Base-by-base conservation (phyloP, 164 flowering plant species). In the Akebia trifoliata region DNA sequence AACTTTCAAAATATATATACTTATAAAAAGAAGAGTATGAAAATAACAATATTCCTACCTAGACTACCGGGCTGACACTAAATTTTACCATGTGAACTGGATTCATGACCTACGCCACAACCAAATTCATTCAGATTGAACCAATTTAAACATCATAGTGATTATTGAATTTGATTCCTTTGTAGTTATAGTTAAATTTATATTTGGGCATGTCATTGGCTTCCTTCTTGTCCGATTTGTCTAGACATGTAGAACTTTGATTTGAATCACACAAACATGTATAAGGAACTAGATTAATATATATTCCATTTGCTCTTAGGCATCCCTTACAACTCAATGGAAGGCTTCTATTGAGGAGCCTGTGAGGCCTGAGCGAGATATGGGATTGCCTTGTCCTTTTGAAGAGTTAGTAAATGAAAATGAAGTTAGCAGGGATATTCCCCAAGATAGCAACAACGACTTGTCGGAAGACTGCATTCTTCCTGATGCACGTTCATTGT, bases 301-400 rank as follows among this genome's bases (percentile, higher is more conserved):
- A n/a, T 39, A 8, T 25, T 53, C 36, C 17, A 7, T 22, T 62
- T 62, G 47, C 53, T 55, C 37, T 65, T 55, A 82, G 91, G 78
- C 32, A 31, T n/a, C 54, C 32, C 34, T 68, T 35, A 62, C 45
- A 38, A 43, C 57, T 45, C 65, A 71, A 25, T 54, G 65, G 52
- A 68, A 69, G 44, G 63, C 61, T 61, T 75, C 86, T 36, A 50
- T 68, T 48, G 44, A 36, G 29, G 72, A 76, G 54, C 61, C 71
- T 2, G 25, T 24, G 11, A 76, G 83, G 68, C 35, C 66, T 57
- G 72, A 74, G 62, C 77, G 77, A 57, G 72, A 64, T 24, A 53
- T 45, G 57, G 82, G 71, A n/a, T 75, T 83, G 43, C 86, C 80
- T 61, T 63, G 81, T 78, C 85, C 85, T 56, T 90, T 88, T 74